phyloP scores from a whole-genome alignment of 805 yeast genomes.

The Tetrapisispora arboricola region DNA sequence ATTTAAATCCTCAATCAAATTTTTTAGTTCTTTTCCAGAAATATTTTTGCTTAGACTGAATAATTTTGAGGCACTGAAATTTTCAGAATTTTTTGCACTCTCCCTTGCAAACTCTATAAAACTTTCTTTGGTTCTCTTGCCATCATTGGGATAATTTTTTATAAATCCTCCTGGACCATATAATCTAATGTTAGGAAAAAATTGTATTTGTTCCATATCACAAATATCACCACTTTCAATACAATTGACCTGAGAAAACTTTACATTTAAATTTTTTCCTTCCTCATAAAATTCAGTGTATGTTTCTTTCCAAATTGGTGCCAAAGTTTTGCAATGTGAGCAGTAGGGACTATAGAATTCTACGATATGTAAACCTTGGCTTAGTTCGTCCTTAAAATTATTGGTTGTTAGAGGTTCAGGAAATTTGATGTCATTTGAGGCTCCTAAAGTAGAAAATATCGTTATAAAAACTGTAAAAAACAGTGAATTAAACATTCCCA shows the following conservation, averaged over 20 bases:
- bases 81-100: conserved; percentile 32
- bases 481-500: background rate
- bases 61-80: conserved; percentile 15
- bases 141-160: conserved; percentile 39
- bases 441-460: background rate
- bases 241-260: conserved; percentile 76
- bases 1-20: conserved; percentile 38
- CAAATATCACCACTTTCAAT: conserved; percentile 82
- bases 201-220: conserved; percentile 46
- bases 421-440: conserved; percentile 5
- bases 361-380: conserved; percentile 58
- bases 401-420: conserved; percentile 44
- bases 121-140: conserved; percentile 35
- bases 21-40: conserved; percentile 35
- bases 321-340: conserved; percentile 64
- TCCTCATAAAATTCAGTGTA: conserved; percentile 40
- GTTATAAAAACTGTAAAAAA: background rate
- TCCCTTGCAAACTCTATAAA: conserved; percentile 45
- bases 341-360: conserved; percentile 92
- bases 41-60: conserved; percentile 35
- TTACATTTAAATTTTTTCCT: conserved; percentile 34
- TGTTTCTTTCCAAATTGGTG: conserved; percentile 73
- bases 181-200: conserved; percentile 61
- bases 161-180: conserved; percentile 49
- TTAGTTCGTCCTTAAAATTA: conserved; percentile 40